Base-by-base conservation (phyloP, 2,329 filamentous ascomycete species). In the Epichloe scottii region DNA sequence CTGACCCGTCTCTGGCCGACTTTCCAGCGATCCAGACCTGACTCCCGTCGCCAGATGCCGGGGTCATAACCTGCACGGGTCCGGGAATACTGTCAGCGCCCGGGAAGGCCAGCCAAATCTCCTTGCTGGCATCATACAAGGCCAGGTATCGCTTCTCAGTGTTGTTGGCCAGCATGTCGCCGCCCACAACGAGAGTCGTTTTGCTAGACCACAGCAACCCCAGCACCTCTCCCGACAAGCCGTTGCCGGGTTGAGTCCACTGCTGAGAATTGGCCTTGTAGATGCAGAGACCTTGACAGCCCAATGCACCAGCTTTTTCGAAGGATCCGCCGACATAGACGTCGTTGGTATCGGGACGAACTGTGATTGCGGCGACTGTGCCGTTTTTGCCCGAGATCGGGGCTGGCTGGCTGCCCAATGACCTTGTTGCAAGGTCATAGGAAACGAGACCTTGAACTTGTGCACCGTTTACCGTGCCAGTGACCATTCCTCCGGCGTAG, bases 261-360 rank as follows among this genome's bases (percentile, higher is more conserved):
- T 90, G 84, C 14, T 76, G 77, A 4, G 76, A 75, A 7, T 78
- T 71, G 2, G 82, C 80, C 62, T 85, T 82, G 69, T 87, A 95
- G 53, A 85, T 73, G 68, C 93, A 98, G 23, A 98, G 78, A 45
- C 81, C 83, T 3, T 85, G 82, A 63, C 93, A 98, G 41, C 80
- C 82, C 33, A 97, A 76, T 4, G 85, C 84, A 30, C 93, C 93
- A 17, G 89, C 93, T 34, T 78, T 80, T n/a, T 80, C 73, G 62
- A 97, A 98, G 10, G 78, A 81, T 34, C 93, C 93, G 38, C 85
- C 91, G 34, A 98, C 85, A 62, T 86, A 98, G 12, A 98, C 75
- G 48, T 93, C 81, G 1, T 76, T 74, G 17, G 81, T 82, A 50
- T 77, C 78, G 0, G 87, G 86, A 51, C 84, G 84, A 8, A 83